Conservation (phyloP, 2,329 filamentous ascomycete genomes). For the Pyricularia pennisetigena region DNA sequence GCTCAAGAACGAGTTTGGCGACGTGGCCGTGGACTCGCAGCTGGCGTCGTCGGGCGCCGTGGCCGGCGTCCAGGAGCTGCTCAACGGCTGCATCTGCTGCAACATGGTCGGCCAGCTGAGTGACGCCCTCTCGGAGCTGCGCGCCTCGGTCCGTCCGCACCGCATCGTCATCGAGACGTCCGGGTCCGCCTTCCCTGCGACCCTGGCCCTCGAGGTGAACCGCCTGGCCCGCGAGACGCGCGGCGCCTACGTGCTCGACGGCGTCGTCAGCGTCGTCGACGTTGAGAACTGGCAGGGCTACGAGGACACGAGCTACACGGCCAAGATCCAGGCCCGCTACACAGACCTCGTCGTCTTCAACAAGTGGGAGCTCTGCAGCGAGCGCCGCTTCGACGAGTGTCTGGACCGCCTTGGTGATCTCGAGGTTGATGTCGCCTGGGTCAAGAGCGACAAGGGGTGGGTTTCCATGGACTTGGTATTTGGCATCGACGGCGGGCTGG, state of each 20-base stretch:
- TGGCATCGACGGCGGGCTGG: slow-evolving; percentile 77
- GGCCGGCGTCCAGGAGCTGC: slow-evolving; percentile 80
- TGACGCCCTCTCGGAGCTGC: slow-evolving; percentile 69
- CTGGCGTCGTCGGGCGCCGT: slow-evolving; percentile 76
- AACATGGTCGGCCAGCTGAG: slow-evolving; percentile 90
- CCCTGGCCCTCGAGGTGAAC: slow-evolving; percentile 84
- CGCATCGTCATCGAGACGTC: slow-evolving; percentile 91
- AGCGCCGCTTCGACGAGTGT: slow-evolving; percentile 66
- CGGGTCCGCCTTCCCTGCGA: slow-evolving; percentile 80
- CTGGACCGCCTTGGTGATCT: slow-evolving; percentile 72
- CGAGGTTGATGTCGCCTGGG: slow-evolving; percentile 70
- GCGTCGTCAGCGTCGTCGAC: slow-evolving; percentile 82
- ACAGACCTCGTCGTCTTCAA: slow-evolving; percentile 89
- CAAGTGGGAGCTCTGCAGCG: slow-evolving; percentile 75
- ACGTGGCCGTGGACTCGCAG: slow-evolving; percentile 86
- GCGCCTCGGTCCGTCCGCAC: slow-evolving; percentile 47
- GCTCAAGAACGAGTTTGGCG: slow-evolving; percentile 97
- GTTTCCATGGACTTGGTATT: slow-evolving; percentile 75
- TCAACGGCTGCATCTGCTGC: slow-evolving; percentile 98
- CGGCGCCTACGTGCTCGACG: slow-evolving; percentile 65
- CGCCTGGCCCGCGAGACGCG: slow-evolving; percentile 60
- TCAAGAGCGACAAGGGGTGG: slow-evolving; percentile 74
- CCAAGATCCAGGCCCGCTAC: slow-evolving; percentile 77
- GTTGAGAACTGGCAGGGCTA: slow-evolving; percentile 95
- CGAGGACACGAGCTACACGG: slow-evolving; percentile 83